Conservation (phyloP, 805 yeast genomes). For the Teunomyces stri region DNA sequence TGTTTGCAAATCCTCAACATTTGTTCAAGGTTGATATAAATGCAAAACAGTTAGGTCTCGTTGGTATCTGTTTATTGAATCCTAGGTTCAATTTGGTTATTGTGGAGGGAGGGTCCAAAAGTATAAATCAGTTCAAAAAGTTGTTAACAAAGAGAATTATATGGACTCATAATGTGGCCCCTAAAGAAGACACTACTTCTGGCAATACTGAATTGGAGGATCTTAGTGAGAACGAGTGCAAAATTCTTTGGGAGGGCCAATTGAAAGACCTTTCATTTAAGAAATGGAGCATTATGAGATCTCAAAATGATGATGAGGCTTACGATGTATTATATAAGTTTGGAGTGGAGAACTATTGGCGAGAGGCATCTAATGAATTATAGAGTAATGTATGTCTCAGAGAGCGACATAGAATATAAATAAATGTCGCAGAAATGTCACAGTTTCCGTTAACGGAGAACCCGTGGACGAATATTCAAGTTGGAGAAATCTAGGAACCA, state of each 20-base stretch:
- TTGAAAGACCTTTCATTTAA: constrained; percentile 51
- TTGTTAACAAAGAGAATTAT: constrained; percentile 59
- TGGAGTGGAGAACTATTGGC: constrained; percentile 60
- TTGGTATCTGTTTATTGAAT: constrained; percentile 58
- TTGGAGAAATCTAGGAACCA: background rate
- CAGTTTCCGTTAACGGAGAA: background rate
- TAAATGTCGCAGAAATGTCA: constrained; percentile 1
- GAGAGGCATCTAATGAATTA: constrained; percentile 17
- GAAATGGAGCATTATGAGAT: constrained; percentile 66
- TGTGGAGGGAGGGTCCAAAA: constrained; percentile 70
- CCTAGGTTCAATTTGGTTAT: constrained; percentile 56
- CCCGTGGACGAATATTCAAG: background rate
- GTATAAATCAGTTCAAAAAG: constrained; percentile 60
- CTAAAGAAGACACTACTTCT: constrained; percentile 16
- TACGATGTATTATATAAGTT: constrained; percentile 47
- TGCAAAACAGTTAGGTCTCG: constrained; percentile 67
- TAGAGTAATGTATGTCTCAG: background rate
- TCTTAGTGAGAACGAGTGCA: constrained; percentile 43
- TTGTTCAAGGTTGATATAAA: constrained; percentile 73
- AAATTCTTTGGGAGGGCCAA: constrained; percentile 71
- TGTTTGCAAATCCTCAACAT: constrained; percentile 62
- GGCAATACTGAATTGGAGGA: constrained; percentile 25
- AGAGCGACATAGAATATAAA: background rate
- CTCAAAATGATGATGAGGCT: constrained; percentile 51
- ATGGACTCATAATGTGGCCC: constrained; percentile 59